Percentiles rank a stretch among this genome's conserved stretches.
phyloP scores from a whole-genome alignment of 164 flowering plant genomes.

The Berberis vulgaris region DNA sequence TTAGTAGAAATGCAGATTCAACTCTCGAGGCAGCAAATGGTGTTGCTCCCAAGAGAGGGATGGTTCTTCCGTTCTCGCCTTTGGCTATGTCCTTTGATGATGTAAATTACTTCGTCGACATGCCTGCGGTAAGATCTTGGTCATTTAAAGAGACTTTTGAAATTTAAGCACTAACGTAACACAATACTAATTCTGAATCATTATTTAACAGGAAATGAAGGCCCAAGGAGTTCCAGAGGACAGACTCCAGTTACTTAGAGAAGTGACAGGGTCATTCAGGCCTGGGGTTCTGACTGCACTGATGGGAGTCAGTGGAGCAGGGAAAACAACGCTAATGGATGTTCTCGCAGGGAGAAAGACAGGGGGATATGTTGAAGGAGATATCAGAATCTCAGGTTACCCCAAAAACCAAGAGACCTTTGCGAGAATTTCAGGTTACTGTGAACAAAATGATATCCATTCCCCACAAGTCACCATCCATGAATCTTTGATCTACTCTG shows the following conservation, averaged over 20 bases:
- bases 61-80: constrained; percentile 92
- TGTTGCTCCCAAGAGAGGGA: constrained; percentile 80
- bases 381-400: constrained; percentile 83
- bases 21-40: constrained; percentile 41
- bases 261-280: constrained; percentile 31
- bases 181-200: too few species aligned
- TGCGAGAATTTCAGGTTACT: constrained; percentile 78
- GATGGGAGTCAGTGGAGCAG: constrained; percentile 91
- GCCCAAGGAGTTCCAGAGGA: constrained; percentile 31
- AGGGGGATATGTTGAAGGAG: constrained; percentile 72
- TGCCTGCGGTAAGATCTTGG: constrained; percentile 64
- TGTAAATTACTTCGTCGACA: constrained; percentile 81
- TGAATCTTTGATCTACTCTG: constrained; percentile 90
- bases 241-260: constrained; percentile 30
- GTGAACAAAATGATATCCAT: constrained; percentile 35
- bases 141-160: background rate
- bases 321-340: constrained; percentile 53
- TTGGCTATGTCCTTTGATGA: constrained; percentile 84
- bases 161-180: too few species aligned
- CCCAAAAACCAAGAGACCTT: constrained; percentile 89
- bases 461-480: constrained; percentile 31
- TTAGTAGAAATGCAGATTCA: constrained; percentile 33
- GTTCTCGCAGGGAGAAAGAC: constrained; percentile 76
- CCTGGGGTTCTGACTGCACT: constrained; percentile 36
- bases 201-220: constrained; percentile 25